Conservation (phyloP, 2,329 filamentous ascomycete genomes). For the Diaporthe velutina region DNA sequence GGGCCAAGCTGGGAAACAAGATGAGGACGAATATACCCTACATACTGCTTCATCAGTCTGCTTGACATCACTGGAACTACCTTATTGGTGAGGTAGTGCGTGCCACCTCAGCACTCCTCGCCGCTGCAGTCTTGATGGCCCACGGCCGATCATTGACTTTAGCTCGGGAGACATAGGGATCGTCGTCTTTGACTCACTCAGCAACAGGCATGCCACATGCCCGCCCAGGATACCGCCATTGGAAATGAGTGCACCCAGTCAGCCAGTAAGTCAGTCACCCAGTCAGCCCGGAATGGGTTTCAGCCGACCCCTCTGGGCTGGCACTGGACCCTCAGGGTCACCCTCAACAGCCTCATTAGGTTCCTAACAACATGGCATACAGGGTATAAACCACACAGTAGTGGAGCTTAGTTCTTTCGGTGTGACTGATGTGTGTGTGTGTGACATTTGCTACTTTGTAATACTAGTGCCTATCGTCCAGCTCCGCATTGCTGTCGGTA, state of each 20-base stretch:
- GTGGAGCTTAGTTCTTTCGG: constrained; percentile 9
- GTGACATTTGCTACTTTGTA: background rate
- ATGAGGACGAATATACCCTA: background rate
- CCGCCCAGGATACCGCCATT: background rate
- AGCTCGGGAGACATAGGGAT: constrained; percentile 17
- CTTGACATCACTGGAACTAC: background rate
- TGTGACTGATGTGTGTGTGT: constrained; percentile 6
- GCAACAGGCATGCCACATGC: constrained; percentile 25
- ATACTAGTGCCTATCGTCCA: background rate
- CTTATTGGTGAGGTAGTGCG: no score
- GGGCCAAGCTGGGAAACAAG: background rate
- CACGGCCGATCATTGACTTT: background rate
- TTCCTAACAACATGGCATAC: background rate
- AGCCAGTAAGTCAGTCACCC: constrained; percentile 8
- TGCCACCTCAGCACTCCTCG: background rate
- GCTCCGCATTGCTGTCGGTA: background rate
- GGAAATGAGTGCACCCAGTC: background rate
- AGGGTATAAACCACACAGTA: background rate
- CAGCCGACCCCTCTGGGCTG: background rate
- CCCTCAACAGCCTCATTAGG: background rate
- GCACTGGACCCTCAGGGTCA: background rate
- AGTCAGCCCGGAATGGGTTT: constrained; percentile 16
- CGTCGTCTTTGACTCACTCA: constrained; percentile 4
- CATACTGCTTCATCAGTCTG: background rate
- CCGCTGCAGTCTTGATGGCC: background rate